Conservation (phyloP, 306 rosid species). For the Glycine latifolia region DNA sequence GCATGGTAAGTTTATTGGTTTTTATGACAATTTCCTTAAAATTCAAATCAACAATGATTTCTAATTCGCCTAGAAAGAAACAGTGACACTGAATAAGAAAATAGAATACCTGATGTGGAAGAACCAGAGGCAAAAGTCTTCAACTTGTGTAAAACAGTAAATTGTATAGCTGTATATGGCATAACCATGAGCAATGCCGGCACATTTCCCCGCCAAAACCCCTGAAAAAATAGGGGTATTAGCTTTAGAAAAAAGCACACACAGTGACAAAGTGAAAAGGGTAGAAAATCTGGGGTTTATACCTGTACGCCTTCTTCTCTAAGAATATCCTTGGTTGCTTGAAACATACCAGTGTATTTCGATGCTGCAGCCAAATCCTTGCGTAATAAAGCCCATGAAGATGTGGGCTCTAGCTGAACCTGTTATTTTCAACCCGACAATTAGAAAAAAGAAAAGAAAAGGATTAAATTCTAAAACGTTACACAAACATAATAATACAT, state of each 20-base stretch:
- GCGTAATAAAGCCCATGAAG: conserved; percentile 77
- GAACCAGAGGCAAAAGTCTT: conserved; percentile 93
- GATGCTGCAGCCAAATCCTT: conserved; percentile 63
- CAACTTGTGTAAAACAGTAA: conserved; percentile 84
- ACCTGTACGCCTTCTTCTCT: conserved; percentile 94
- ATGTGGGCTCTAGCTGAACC: conserved; percentile 95
- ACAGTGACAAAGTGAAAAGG: background rate
- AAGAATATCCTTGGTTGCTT: conserved; percentile 88
- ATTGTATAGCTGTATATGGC: conserved; percentile 96
- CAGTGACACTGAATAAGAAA: conserved; percentile 18
- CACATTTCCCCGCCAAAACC: conserved; percentile 98
- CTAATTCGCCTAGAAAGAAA: background rate
- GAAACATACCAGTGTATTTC: conserved; percentile 90
- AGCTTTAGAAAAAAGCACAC: background rate
- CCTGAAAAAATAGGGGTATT: conserved; percentile 55
- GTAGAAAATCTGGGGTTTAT: conserved; percentile 1
- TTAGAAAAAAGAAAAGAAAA: background rate
- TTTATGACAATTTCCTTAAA: background rate
- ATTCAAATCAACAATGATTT: background rate
- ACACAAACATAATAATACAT: background rate
- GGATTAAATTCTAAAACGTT: background rate
- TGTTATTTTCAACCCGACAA: conserved; percentile 53
- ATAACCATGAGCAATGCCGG: conserved; percentile 98
- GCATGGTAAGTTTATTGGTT: background rate
- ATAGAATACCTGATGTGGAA: conserved; percentile 69